Conservation (phyloP, 2,329 filamentous ascomycete genomes). For the Dactylellina sp. region DNA sequence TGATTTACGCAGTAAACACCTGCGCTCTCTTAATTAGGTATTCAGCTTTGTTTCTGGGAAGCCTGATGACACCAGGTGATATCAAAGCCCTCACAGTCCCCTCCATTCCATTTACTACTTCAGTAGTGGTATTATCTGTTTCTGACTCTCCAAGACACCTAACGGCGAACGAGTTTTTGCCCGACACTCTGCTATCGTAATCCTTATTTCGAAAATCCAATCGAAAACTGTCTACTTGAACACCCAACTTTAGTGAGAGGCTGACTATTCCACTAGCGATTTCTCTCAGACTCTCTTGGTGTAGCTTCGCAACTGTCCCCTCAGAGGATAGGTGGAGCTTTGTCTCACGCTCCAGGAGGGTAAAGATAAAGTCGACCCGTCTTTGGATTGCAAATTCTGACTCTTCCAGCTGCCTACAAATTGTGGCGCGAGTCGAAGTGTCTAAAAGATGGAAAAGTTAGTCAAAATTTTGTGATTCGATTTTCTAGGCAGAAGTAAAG, state of each 20-base stretch:
- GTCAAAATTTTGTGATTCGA: background rate
- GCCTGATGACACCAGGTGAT: slow-evolving; percentile 31
- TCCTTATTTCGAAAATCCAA: slow-evolving; percentile 49
- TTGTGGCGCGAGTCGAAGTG: background rate
- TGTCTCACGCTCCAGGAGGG: slow-evolving; percentile 23
- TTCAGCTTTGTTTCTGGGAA: background rate
- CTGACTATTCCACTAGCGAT: slow-evolving; percentile 1
- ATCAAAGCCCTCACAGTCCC: slow-evolving; percentile 43
- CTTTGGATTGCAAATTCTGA: background rate
- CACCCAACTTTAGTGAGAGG: slow-evolving; percentile 19
- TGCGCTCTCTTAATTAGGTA: slow-evolving; percentile 16
- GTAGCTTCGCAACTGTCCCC: background rate
- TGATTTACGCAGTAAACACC: slow-evolving; percentile 25
- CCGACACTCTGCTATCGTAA: background rate
- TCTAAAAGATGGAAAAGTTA: background rate
- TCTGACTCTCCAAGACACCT: slow-evolving; percentile 21
- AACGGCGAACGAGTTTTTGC: background rate
- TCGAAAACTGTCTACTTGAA: slow-evolving; percentile 24
- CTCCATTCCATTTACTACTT: slow-evolving; percentile 32
- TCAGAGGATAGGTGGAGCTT: slow-evolving; percentile 6
- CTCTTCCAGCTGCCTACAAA: background rate
- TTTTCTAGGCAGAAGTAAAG: background rate
- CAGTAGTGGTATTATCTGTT: slow-evolving; percentile 1
- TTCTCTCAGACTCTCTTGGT: slow-evolving; percentile 18
- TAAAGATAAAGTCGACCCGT: slow-evolving; percentile 7